Evolutionary conservation across 1,284 basidiomycete genomes (phyloP), one percentile per base, ranked within the genome.

Genomic region (Ceratobasidium sp.): DNA sequence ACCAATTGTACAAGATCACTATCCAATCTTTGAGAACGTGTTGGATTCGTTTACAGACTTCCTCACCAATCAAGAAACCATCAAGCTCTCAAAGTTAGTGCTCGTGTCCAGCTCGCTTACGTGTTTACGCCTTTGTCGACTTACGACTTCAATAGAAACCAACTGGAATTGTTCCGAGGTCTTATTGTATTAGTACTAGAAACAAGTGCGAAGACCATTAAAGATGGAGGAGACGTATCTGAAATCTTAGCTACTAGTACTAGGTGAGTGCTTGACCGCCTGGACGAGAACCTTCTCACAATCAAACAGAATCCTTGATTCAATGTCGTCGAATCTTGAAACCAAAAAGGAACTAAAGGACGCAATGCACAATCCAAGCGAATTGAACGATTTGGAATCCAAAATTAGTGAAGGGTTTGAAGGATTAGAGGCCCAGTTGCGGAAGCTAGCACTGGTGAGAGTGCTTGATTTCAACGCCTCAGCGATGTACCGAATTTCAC

Each of bases 31-130:
- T 45, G 15, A 45, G 5, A 2, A 17, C 6, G 53, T 37, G 15
- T 26, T 71, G 8, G 28, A n/a, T 3, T 37, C 37, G 2, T 71
- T 71, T 54, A 13, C 26, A 47, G 68, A 71, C 17, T 71, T 56
- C 47, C n/a, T 60, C 5, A 35, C 54, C 13, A 39, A 5, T 42
- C 53, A 71, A n/a, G 68, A 71, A 47, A n/a, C 20, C 42, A 17
- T 45, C 10, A 67, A 49, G 6, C 11, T 67, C 7, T n/a, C 51
- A 1, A 28, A 28, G 65, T 67, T 20, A 67, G 65, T 39, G 23
- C 20, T 8, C 20, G n/a, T 23, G 11, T 33, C 20, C 13, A 10
- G 49, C 45, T 53, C 6, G 26, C n/a, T 49, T 49, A 6, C 1
- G 11, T 13, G 3, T 11, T 65, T 15, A n/a, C 15, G 20, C 37